Evolutionary conservation across 371 early-diverging fungal species (phyloP).

Genomic region (Mortierella sp.): DNA sequence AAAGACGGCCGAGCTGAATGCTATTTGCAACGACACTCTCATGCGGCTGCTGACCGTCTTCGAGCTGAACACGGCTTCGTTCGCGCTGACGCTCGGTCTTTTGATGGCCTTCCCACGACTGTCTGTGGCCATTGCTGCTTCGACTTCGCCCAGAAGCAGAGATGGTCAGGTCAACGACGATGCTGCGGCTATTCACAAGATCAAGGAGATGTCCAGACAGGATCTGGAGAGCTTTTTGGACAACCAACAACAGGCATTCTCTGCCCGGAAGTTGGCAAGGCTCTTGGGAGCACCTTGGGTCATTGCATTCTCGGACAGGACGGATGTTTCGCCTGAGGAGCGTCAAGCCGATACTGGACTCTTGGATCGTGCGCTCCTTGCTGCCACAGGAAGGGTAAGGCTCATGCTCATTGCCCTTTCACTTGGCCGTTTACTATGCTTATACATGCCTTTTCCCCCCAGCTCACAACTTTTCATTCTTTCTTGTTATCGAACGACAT

Average conservation of each 20-base stretch:
- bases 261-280: constrained; percentile 30
- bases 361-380: constrained; percentile 29
- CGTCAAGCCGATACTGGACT: constrained; percentile 32
- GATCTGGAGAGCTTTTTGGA: constrained; percentile 33
- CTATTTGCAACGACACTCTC: constrained; percentile 38
- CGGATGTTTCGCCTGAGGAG: constrained; percentile 31
- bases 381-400: constrained; percentile 38
- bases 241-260: constrained; percentile 23
- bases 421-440: background rate
- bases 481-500: background rate
- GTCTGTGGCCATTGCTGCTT: constrained; percentile 65
- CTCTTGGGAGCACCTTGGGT: constrained; percentile 54
- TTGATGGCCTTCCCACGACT: constrained; percentile 64
- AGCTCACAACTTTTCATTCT: background rate
- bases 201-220: constrained; percentile 28
- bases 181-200: constrained; percentile 22
- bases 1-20: constrained; percentile 55
- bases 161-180: constrained; percentile 4
- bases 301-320: constrained; percentile 41
- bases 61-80: constrained; percentile 32
- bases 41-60: constrained; percentile 26
- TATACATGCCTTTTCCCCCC: background rate
- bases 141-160: constrained; percentile 19
- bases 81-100: constrained; percentile 34
- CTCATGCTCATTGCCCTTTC: background rate